Conservation (phyloP, 2,329 filamentous ascomycete species). For the Stenocarpella maydis region DNA sequence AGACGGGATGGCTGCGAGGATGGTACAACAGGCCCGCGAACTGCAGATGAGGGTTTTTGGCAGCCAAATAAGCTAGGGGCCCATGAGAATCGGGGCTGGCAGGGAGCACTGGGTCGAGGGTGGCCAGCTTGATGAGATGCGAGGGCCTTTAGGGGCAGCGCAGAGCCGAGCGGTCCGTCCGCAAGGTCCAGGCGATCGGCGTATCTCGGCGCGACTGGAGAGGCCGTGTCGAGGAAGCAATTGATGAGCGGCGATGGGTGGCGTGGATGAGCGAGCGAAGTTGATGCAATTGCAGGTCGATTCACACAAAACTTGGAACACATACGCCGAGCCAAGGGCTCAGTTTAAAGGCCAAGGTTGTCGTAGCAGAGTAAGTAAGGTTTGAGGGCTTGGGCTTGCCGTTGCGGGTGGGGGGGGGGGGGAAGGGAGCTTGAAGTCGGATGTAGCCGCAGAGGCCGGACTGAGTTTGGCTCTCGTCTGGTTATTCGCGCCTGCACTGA, state of each 20-base stretch:
- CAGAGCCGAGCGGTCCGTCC: conserved; percentile 1
- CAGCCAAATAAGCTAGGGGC: conserved; percentile 28
- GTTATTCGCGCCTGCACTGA: conserved; percentile 30
- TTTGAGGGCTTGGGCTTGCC: conserved; percentile 22
- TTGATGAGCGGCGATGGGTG: conserved; percentile 13
- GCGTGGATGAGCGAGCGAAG: conserved; percentile 7
- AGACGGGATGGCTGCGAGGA: conserved; percentile 12
- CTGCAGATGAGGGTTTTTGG: conserved; percentile 18
- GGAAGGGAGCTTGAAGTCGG: conserved; percentile 31
- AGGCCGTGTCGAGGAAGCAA: conserved; percentile 18
- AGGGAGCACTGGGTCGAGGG: not conserved
- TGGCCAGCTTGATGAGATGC: conserved; percentile 1
- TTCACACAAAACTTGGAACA: conserved; percentile 24
- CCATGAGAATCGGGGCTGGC: conserved; percentile 27
- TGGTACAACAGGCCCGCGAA: conserved; percentile 25
- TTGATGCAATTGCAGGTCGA: conserved; percentile 22
- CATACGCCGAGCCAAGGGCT: conserved; percentile 29
- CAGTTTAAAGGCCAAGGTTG: conserved; percentile 10
- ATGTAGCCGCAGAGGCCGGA: conserved; percentile 30
- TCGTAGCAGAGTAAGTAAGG: conserved; percentile 7
- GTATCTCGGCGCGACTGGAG: conserved; percentile 18
- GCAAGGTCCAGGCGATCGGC: conserved; percentile 13
- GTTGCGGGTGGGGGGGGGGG: conserved; percentile 1
- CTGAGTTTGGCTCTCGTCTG: conserved; percentile 26
- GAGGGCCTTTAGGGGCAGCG: conserved; percentile 4